A percentile compares a stretch with the other conserved stretches of the same genome.
These are phyloP conservation scores for Diaporthe eres DNA, from an alignment of 2,329 filamentous ascomycete species.

Conservation along the genomic window DNA sequence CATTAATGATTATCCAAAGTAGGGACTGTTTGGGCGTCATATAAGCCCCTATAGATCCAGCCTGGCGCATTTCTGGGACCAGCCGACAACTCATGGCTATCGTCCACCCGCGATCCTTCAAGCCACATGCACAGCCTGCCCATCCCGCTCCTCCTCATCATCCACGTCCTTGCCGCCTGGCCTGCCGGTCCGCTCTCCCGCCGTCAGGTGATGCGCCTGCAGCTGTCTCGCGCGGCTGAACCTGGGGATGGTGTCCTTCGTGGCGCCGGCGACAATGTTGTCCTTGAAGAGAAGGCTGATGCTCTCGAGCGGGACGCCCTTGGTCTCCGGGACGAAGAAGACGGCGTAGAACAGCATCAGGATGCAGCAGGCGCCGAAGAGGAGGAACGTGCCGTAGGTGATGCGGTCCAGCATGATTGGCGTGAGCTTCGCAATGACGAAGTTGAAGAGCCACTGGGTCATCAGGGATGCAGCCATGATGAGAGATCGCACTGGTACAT, in stretches of 20 bases:
- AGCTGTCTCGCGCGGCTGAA: conserved; percentile 36
- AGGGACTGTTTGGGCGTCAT: neutral
- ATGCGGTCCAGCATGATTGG: conserved; percentile 58
- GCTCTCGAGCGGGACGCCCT: conserved; percentile 62
- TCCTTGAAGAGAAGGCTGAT: conserved; percentile 39
- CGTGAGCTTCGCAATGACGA: conserved; percentile 56
- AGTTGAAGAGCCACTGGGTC: conserved; percentile 55
- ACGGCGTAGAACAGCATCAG: conserved; percentile 61
- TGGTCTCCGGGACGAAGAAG: conserved; percentile 67
- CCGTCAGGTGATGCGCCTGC: conserved; percentile 21
- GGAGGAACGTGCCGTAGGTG: conserved; percentile 66
- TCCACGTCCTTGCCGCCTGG: conserved; percentile 34
- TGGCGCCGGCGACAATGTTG: conserved; percentile 40
- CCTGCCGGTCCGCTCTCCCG: neutral
- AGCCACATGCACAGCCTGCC: conserved; percentile 19
- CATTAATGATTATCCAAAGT: neutral
- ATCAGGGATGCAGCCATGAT: conserved; percentile 46
- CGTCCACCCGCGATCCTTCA: neutral
- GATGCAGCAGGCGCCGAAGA: conserved; percentile 64
- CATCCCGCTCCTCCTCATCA: conserved; percentile 28
- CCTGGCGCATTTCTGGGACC: neutral
- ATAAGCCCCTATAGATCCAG: neutral
- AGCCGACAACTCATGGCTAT: neutral
- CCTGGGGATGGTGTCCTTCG: conserved; percentile 37
- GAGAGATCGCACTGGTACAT: conserved; percentile 43